Evolutionary conservation across 129 eudicot species (phyloP), one percentile per base, ranked within the genome.

Genomic region (Silybum marianum): DNA sequence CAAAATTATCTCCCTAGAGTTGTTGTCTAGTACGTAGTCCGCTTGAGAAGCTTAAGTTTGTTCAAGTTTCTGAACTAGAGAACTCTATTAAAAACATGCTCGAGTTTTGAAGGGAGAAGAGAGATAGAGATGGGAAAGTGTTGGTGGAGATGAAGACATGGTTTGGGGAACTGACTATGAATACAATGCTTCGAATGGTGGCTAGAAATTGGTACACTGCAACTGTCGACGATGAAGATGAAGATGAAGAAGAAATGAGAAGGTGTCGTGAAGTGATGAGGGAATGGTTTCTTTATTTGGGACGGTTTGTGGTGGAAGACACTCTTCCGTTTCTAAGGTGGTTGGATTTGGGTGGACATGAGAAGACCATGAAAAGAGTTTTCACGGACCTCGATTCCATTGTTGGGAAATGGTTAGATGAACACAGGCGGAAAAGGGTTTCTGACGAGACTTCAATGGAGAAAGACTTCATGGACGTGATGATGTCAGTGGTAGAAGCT

Each of bases 61-160:
- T 86, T 54, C 40, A 36, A 58, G 34, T 51, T 18, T 19, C 24
- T 18, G 83, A 81, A 25, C 63, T 77, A 2, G 67, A 60, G n/a
- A 16, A 25, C n/a, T 72, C 70, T 0, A 28, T 85, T 14, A 28
- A 32, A 10, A 54, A 60, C 21, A 22, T 85, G 2, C 9, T 68
- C 71, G 78, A 71, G 34, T 22, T 38, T 30, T 85, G 82, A 75
- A 71, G 69, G 13, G 82, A 75, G 32, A 69, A 24, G 46, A 63
- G 36, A 8, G 66, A 28, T 2, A 16, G 26, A 7, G 32, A 42
- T 19, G 63, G 79, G 22, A 23, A 23, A 18, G 60, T 76, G 23
- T 73, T 82, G 72, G 80, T 83, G 73, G 89, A 88, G 1, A 74
- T 88, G 87, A 83, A 74, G 76, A 36, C 38, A 58, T 81, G 89